Base-by-base conservation (phyloP, 495 filamentous ascomycete genomes). In the Pyronema omphalodes region DNA sequence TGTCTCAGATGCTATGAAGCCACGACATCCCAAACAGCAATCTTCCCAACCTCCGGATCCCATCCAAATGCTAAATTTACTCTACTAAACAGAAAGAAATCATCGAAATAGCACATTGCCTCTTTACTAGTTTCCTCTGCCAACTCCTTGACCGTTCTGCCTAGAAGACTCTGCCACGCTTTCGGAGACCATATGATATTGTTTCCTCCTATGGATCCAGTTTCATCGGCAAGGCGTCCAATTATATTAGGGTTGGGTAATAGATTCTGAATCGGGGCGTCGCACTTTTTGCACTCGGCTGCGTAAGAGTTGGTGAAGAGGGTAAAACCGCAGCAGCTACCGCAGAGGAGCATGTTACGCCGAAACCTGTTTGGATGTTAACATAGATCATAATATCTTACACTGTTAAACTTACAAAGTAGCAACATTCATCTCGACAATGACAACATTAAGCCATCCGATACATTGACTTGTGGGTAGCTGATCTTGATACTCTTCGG, bases 141-240 rank as follows among this genome's bases (percentile, higher is more conserved):
- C 9, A 67, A 50, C 29, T 58, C 55, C 50, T 55, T 46, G 9
- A 60, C 55, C 18, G 36, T 59, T 18, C 63, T 56, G 9, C 66
- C 66, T 3, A 68, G 54, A 7, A 68, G 56, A 19, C 62, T 57
- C 14, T 43, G 35, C 66, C 66, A 68, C 4, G 66, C 66, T 18
- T 56, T 41, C 0, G 50, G 44, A 1, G 60, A 60, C 56, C 58
- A 65, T 9, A 66, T 51, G n/a, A 68, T 37, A 34, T 60, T 58
- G 18, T 61, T 45, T 11, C 52, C 52, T 9, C 5, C 6, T n/a
- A 54, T 36, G 14, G 14, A 14, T n/a, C 52, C 52, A 8, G 52
- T 54, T 36, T 54, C 52, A 19, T 54, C 52, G 5, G 14, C 1
- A 34, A 54, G 11, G 8, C 43, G 9, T 1, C 52, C 52, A 36